Evolutionary conservation across 2,329 filamentous ascomycete species (phyloP).

Genomic region (Fusarium marasasianum): DNA sequence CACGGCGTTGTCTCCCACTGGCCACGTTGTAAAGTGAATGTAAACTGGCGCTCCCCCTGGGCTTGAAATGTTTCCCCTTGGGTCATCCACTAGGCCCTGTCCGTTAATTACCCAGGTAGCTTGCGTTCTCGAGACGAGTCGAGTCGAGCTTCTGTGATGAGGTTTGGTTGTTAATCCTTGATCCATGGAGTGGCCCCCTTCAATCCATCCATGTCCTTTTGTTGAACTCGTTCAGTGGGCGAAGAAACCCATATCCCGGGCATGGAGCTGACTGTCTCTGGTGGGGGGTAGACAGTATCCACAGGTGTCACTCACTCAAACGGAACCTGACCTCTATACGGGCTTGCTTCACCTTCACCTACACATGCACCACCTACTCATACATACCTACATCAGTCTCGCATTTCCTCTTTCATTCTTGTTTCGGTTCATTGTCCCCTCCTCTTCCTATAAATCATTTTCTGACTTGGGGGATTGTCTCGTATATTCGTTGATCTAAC

Average conservation of each 20-base stretch:
- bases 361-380: background rate
- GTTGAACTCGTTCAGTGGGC: background rate
- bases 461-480: background rate
- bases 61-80: slow-evolving; percentile 17
- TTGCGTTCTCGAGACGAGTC: background rate
- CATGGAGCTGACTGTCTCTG: slow-evolving; percentile 10
- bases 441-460: background rate
- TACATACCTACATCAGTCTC: slow-evolving; percentile 15
- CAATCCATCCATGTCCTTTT: background rate
- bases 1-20: slow-evolving; percentile 40
- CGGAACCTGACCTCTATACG: slow-evolving; percentile 19
- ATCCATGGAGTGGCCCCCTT: slow-evolving; percentile 14
- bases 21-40: slow-evolving; percentile 10
- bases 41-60: slow-evolving; percentile 25
- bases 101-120: background rate
- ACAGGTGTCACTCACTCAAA: slow-evolving; percentile 11
- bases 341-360: slow-evolving; percentile 5
- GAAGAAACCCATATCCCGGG: background rate
- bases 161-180: slow-evolving; percentile 27
- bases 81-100: slow-evolving; percentile 4
- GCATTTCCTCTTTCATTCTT: slow-evolving; percentile 7
- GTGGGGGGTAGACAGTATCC: background rate
- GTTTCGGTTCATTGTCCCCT: slow-evolving; percentile 12
- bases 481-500: slow-evolving; percentile 4
- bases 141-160: slow-evolving; percentile 22